A percentile compares a stretch with the other conserved stretches of the same genome.
Evolutionary conservation across 78 protist species (phyloP).

Genomic region (Diacronema lutheri): DNA sequence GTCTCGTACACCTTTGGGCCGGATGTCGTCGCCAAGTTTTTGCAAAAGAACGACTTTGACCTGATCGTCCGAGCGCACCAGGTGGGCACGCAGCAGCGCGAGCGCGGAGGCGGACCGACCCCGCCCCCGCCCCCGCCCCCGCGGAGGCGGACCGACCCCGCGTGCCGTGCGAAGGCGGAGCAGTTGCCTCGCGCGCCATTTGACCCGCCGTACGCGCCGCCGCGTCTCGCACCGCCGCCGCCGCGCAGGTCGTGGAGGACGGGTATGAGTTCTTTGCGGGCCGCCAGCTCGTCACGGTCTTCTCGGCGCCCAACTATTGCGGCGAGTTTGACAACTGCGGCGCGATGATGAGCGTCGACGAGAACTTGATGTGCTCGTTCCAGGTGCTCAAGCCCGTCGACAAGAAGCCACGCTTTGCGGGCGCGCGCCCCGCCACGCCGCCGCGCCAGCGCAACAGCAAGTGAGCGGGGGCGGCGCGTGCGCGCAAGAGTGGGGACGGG

Average conservation of each 20-base stretch:
- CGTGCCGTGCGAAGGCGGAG: no score
- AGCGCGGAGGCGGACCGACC: neutral
- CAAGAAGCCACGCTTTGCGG: no score
- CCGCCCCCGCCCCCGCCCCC: neutral
- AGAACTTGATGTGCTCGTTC: slow-evolving; percentile 14
- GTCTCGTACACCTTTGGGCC: slow-evolving; percentile 60
- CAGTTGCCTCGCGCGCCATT: no score
- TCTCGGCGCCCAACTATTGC: slow-evolving; percentile 48
- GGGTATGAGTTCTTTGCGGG: slow-evolving; percentile 57
- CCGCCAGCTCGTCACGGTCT: slow-evolving; percentile 49
- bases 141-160: neutral
- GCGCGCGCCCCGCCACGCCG: no score
- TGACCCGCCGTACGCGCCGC: no score
- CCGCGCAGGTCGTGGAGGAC: slow-evolving; percentile 39
- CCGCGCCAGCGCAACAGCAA: no score
- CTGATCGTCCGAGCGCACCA: slow-evolving; percentile 98
- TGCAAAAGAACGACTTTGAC: slow-evolving; percentile 89
- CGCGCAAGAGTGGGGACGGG: no score
- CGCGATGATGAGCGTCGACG: slow-evolving; percentile 15
- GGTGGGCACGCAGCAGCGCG: slow-evolving; percentile 27
- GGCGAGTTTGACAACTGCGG: slow-evolving; percentile 20
- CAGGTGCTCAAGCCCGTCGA: neutral
- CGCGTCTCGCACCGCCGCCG: neutral
- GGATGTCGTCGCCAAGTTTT: slow-evolving; percentile 53
- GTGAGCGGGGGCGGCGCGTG: no score